Base-by-base conservation (phyloP, 495 filamentous ascomycete genomes). In the Aspergillus cavernicola region DNA sequence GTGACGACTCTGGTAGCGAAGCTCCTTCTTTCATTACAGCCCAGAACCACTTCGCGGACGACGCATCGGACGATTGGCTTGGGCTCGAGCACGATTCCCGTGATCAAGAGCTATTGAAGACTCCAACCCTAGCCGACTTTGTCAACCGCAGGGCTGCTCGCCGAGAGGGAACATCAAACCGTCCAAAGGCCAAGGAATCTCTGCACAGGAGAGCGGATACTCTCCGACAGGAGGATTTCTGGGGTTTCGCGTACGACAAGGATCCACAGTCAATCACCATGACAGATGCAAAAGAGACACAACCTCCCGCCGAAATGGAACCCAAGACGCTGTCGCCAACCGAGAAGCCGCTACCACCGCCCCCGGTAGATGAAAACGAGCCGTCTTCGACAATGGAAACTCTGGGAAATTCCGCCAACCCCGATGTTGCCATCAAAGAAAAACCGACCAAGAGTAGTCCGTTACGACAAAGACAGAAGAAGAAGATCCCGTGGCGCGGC, bases 1-100 rank as follows among this genome's bases (percentile, higher is more conserved):
- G 85, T 60, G 86, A 90, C 85, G 84, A 85, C 56, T 80, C 81
- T 22, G 83, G 80, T 60, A 73, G 74, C 38, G 74, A 77, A 39
- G 70, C 74, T 6, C 74, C 72, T 0, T 77, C 74, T 3, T 75
- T 74, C 51, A 64, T 72, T 29, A 74, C 74, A 6, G 72, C 74
- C 3, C 64, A 65, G 26, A 72, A 74, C 36, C 63, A 74, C 20
- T 71, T 74, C 35, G 71, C 68, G 11, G 74, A 77, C 64, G 74
- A 69, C 55, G 61, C 56, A 40, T 70, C 64, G 26, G 70, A 73
- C 68, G 67, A 66, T 43, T 73, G 68, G 73, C 67, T 80, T 54
- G 71, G 71, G 50, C 64, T 77, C 26, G 75, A 75, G 57, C 68
- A 71, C 42, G 65, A 75, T 29, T 60, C 51, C 12, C 66, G 64